Conservation (phyloP, 2,329 filamentous ascomycete species). For the Stenocarpella maydis region DNA sequence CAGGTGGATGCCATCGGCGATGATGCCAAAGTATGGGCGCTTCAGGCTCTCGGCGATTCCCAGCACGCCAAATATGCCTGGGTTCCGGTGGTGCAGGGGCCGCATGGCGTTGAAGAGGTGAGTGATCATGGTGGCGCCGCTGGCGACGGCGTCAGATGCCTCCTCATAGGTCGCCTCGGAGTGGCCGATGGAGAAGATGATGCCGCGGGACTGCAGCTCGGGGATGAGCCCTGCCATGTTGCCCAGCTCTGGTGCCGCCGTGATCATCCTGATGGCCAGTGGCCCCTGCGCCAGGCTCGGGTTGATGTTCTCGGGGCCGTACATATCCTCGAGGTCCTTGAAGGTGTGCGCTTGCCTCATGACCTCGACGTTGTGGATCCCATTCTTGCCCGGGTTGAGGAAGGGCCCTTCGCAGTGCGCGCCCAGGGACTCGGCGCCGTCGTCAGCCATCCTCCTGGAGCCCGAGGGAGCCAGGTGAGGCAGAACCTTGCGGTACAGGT, state of each 20-base stretch:
- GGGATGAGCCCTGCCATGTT: constrained; percentile 75
- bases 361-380: constrained; percentile 81
- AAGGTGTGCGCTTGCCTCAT: constrained; percentile 71
- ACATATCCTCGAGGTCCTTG: constrained; percentile 72
- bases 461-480: constrained; percentile 81
- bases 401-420: constrained; percentile 94
- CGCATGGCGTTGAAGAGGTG: constrained; percentile 96
- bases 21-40: constrained; percentile 86
- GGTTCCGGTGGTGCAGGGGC: constrained; percentile 88
- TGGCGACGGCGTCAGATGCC: constrained; percentile 73
- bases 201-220: constrained; percentile 68
- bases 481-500: constrained; percentile 82
- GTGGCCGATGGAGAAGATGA: constrained; percentile 84
- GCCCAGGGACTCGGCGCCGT: constrained; percentile 86
- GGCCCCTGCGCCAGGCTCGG: constrained; percentile 46
- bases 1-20: constrained; percentile 89
- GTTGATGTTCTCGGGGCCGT: constrained; percentile 74
- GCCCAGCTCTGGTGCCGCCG: constrained; percentile 83
- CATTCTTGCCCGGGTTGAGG: constrained; percentile 82
- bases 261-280: constrained; percentile 77
- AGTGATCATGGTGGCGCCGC: constrained; percentile 87
- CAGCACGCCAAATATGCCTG: constrained; percentile 86
- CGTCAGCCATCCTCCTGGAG: constrained; percentile 61
- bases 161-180: constrained; percentile 88
- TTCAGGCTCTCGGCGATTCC: constrained; percentile 67